phyloP scores from a whole-genome alignment of 192 early-diverging fungal species.

The Umbelopsis vinacea region DNA sequence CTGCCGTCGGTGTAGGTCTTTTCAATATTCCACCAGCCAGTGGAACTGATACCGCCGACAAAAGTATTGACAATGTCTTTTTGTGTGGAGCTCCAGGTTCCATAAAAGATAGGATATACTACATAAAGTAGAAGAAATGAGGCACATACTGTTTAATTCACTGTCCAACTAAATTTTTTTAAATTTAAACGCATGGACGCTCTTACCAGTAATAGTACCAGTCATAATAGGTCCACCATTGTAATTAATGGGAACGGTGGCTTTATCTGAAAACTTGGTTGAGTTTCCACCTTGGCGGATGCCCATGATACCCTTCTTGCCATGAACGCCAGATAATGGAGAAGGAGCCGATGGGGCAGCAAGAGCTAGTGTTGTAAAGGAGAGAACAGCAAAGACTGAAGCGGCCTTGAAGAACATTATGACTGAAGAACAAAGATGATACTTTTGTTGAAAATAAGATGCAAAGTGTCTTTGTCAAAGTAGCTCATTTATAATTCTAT shows the following conservation, averaged over 20 bases:
- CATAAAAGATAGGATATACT: constrained; percentile 46
- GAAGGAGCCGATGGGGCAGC: background rate
- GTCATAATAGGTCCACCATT: constrained; percentile 14
- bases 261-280: background rate
- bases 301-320: constrained; percentile 7
- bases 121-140: background rate
- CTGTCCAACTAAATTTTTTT: too few species aligned
- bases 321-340: background rate
- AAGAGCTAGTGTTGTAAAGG: background rate
- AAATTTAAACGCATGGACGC: background rate
- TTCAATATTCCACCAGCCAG: constrained; percentile 27
- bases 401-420: constrained; percentile 6
- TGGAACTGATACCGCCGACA: background rate
- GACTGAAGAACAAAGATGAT: too few species aligned
- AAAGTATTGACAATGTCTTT: constrained; percentile 19
- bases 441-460: background rate
- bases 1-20: constrained; percentile 21
- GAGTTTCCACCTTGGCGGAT: background rate
- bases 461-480: background rate
- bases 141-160: too few species aligned
- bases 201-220: constrained; percentile 5
- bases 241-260: constrained; percentile 1
- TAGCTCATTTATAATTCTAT: background rate
- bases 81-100: constrained; percentile 33
- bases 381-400: background rate